Evolutionary conservation across 495 filamentous ascomycete species (phyloP), one percentile per base, ranked within the genome.

Genomic region (Hypoxylon lienhwacheense): DNA sequence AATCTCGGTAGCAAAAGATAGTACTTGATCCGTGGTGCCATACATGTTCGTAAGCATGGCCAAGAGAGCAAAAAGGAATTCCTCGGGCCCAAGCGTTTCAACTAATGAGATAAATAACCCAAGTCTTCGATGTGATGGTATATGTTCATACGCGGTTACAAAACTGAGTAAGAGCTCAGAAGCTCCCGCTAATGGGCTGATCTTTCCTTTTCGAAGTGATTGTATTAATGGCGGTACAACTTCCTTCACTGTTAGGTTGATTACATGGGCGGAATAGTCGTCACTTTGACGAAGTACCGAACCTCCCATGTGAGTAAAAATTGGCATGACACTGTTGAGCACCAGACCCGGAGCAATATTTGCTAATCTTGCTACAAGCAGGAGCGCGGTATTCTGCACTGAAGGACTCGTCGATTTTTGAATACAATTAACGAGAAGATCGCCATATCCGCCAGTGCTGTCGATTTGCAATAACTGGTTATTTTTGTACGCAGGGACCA

Each of bases 291-390:
- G 82, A 15, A 98, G 79, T 7, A 95, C 84, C 19, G 87, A 92
- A 21, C 85, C 84, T 28, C 90, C 88, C 89, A 97, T 95, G 70
- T 96, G 97, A 0, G 93, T 97, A 71, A 98, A 98, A 26, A 98
- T 91, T 4, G 95, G 95, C 93, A 98, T 97, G 42, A 98, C 88
- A 53, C 89, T 96, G 66, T 98, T 91, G 42, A 97, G 78, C 7
- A 98, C 88, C 16, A 90, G 70, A 62, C 96, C 89, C 1, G 93
- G 93, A 0, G 87, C 86, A 59, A 89, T 87, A 29, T 83, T 82
- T 22, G 93, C 91, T 36, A 97, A 70, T 16, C 80, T 83, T 1
- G 90, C 87, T 11, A 97, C 84, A 11, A 99, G 78, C n/a, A 97
- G 81, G 6, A 99, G 77, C 7, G 92, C 91, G 5, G 84, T 79